A percentile compares a stretch with the other conserved stretches of the same genome.
These are phyloP conservation scores for Entophlyctis helioformis DNA, from an alignment of 192 early-diverging fungal genomes.

Conservation along the genomic window DNA sequence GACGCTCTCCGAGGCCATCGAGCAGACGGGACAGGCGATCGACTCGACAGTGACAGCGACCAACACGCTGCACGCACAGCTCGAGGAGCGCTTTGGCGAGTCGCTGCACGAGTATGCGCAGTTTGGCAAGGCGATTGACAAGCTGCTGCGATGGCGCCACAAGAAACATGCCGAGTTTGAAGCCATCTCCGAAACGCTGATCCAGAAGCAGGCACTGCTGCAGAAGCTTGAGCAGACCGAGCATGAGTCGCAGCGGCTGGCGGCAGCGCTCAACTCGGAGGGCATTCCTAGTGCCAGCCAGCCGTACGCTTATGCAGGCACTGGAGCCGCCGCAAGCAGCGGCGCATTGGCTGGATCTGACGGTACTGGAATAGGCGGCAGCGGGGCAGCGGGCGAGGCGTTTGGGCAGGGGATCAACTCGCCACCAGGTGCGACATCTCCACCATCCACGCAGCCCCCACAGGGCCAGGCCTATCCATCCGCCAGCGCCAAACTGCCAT, in stretches of 20 bases:
- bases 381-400: too few species aligned
- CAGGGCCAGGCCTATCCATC: not conserved
- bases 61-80: conserved; percentile 43
- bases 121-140: conserved; percentile 76
- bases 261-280: conserved; percentile 62
- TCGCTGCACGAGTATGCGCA: conserved; percentile 84
- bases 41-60: conserved; percentile 74
- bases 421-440: not conserved
- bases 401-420: conserved; percentile 3
- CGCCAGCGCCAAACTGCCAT: conserved; percentile 1
- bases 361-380: too few species aligned
- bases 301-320: too few species aligned
- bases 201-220: conserved; percentile 15
- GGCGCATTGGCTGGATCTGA: too few species aligned
- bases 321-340: conserved; percentile 1
- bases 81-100: conserved; percentile 73
- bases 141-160: conserved; percentile 73
- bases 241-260: conserved; percentile 58
- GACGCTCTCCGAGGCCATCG: conserved; percentile 69
- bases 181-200: conserved; percentile 21
- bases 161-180: conserved; percentile 64
- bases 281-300: conserved; percentile 19
- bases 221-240: conserved; percentile 30
- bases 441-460: not conserved
- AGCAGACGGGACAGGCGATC: conserved; percentile 83